Percentiles rank a stretch among this genome's conserved stretches.
phyloP scores from a whole-genome alignment of 2,329 filamentous ascomycete genomes.

The Epichloe gansuensis region DNA sequence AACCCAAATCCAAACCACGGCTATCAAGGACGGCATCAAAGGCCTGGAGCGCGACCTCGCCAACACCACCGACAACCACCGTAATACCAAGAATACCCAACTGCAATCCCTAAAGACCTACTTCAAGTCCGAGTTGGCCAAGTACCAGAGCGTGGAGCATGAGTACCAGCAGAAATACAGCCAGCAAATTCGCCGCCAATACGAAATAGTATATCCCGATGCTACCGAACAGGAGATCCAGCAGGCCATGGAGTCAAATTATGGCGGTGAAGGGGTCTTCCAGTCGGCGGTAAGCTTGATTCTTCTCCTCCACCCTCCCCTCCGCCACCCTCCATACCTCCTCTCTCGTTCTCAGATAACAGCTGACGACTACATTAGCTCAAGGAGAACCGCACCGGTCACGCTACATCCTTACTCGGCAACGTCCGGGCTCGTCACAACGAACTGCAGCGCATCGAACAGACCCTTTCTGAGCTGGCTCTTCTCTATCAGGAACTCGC shows the following conservation, averaged over 20 bases:
- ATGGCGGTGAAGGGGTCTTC: constrained; percentile 70
- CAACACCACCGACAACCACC: constrained; percentile 46
- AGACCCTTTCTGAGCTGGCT: constrained; percentile 57
- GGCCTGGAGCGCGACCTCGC: constrained; percentile 57
- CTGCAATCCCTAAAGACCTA: constrained; percentile 55
- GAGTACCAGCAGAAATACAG: constrained; percentile 59
- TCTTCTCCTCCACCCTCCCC: background rate
- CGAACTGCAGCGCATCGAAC: constrained; percentile 69
- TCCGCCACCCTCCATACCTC: background rate
- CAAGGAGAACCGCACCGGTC: constrained; percentile 59
- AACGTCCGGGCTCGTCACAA: constrained; percentile 73
- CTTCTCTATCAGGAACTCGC: constrained; percentile 63
- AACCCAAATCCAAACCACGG: constrained; percentile 60
- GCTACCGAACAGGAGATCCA: constrained; percentile 61
- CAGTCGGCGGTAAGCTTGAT: constrained; percentile 55
- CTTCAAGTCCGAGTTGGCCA: constrained; percentile 58
- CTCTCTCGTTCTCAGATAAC: background rate
- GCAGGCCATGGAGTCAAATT: constrained; percentile 56
- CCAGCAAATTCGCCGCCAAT: constrained; percentile 69
- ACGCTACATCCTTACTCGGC: constrained; percentile 60
- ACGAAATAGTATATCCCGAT: constrained; percentile 68
- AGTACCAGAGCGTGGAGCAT: constrained; percentile 59
- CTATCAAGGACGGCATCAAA: constrained; percentile 69
- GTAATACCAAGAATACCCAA: constrained; percentile 56
- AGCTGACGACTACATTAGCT: constrained; percentile 34